Percentiles rank a stretch among this genome's conserved stretches.
Conservation (phyloP, 345 rosid genomes). For the Bretschneidera sinensis region DNA sequence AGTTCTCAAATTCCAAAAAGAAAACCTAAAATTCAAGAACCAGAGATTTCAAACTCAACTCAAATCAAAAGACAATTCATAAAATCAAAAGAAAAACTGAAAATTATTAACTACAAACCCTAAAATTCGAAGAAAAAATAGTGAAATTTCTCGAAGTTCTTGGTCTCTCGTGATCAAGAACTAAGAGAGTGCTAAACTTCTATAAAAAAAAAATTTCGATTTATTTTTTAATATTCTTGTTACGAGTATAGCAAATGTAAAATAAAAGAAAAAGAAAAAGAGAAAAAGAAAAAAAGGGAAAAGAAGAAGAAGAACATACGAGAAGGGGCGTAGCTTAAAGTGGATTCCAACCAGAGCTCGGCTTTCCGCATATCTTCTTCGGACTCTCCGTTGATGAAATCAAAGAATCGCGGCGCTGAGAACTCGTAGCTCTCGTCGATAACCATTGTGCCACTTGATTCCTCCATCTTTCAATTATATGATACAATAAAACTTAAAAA, state of each 20-base stretch:
- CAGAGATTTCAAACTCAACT: neutral
- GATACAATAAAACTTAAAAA: neutral
- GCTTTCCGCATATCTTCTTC: slow-evolving; percentile 61
- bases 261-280: neutral
- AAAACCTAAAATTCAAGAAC: neutral
- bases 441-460: slow-evolving; percentile 19
- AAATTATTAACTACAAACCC: neutral
- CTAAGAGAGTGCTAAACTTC: too few relatives aligned
- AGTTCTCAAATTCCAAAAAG: too few relatives aligned
- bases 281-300: neutral
- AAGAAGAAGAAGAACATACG: slow-evolving; percentile 47
- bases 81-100: neutral
- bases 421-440: slow-evolving; percentile 77
- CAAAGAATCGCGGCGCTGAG: slow-evolving; percentile 86
- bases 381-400: slow-evolving; percentile 64
- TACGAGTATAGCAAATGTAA: too few relatives aligned
- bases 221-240: too few relatives aligned
- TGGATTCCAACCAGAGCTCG: slow-evolving; percentile 82
- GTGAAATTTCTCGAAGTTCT: neutral
- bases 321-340: slow-evolving; percentile 81
- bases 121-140: neutral
- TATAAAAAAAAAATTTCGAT: too few relatives aligned
- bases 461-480: slow-evolving; percentile 22
- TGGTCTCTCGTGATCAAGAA: neutral
- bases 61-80: neutral